Evolutionary conservation across 176 grass and related monocot genomes (phyloP).

Genomic region (Rhipidocladum racemiflorum): DNA sequence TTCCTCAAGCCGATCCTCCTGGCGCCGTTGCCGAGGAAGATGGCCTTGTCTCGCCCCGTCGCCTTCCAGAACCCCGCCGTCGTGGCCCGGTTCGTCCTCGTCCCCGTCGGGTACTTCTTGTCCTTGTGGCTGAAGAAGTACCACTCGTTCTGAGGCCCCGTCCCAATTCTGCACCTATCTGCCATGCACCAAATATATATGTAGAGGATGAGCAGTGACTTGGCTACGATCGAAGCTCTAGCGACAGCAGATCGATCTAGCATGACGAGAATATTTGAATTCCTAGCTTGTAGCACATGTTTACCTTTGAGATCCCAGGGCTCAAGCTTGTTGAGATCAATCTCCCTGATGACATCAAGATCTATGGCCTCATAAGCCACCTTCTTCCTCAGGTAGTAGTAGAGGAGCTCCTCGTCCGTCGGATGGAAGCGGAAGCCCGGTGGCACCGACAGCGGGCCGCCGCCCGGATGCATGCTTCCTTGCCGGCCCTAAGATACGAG

Average conservation of each 20-base stretch:
- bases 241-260: slow-evolving; percentile 10
- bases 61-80: slow-evolving; percentile 90
- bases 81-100: slow-evolving; percentile 87
- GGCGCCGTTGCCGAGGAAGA: slow-evolving; percentile 54
- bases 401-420: slow-evolving; percentile 91
- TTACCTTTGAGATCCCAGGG: slow-evolving; percentile 98
- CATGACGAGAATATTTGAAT: not conserved
- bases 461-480: slow-evolving; percentile 65
- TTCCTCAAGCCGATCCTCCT: slow-evolving; percentile 85
- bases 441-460: slow-evolving; percentile 61
- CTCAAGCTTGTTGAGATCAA: slow-evolving; percentile 91
- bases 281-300: not conserved
- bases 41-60: slow-evolving; percentile 85
- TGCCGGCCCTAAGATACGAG: slow-evolving; percentile 36
- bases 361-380: slow-evolving; percentile 92
- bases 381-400: slow-evolving; percentile 99
- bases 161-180: slow-evolving; percentile 90
- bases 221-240: not conserved
- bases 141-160: slow-evolving; percentile 89
- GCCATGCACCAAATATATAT: not conserved
- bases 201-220: not conserved
- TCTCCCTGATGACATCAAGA: slow-evolving; percentile 96
- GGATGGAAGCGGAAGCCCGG: slow-evolving; percentile 96
- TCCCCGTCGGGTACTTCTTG: slow-evolving; percentile 95
- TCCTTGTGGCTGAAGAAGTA: slow-evolving; percentile 99